Evolutionary conservation across 1,284 basidiomycete genomes (phyloP).

Genomic region (Cerioporus squamosus): DNA sequence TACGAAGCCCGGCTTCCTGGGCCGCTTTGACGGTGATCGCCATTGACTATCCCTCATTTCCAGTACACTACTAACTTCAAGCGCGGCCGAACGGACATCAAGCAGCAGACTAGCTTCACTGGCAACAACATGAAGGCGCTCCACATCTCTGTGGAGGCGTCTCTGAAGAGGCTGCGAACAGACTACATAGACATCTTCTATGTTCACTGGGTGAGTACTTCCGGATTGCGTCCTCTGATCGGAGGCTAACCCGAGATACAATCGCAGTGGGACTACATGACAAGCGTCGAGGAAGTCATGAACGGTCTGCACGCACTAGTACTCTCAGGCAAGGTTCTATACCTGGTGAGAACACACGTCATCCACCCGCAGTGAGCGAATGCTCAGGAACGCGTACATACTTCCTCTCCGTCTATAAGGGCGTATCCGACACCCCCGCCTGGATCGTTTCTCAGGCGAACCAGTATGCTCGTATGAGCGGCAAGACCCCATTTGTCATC

Average conservation of each 20-base stretch:
- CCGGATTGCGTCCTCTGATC: background rate
- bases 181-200: background rate
- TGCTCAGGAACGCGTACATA: background rate
- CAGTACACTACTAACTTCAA: too few relatives aligned
- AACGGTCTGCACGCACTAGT: slow-evolving; percentile 39
- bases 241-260: slow-evolving; percentile 28
- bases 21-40: too few relatives aligned
- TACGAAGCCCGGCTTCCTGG: too few relatives aligned
- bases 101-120: slow-evolving; percentile 33
- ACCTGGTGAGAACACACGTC: slow-evolving; percentile 22
- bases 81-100: too few relatives aligned
- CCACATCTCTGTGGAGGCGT: slow-evolving; percentile 44
- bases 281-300: slow-evolving; percentile 60
- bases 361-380: too few relatives aligned
- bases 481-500: slow-evolving; percentile 19
- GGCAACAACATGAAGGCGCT: slow-evolving; percentile 52
- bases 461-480: slow-evolving; percentile 49
- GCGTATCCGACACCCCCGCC: slow-evolving; percentile 47
- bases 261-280: slow-evolving; percentile 55
- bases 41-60: too few relatives aligned
- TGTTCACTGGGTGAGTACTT: background rate
- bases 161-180: slow-evolving; percentile 58
- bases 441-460: slow-evolving; percentile 57
- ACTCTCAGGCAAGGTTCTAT: slow-evolving; percentile 41
- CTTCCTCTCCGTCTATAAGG: background rate